Base-by-base conservation (phyloP, 805 yeast species). In the Saccharomycopsis schoenii region DNA sequence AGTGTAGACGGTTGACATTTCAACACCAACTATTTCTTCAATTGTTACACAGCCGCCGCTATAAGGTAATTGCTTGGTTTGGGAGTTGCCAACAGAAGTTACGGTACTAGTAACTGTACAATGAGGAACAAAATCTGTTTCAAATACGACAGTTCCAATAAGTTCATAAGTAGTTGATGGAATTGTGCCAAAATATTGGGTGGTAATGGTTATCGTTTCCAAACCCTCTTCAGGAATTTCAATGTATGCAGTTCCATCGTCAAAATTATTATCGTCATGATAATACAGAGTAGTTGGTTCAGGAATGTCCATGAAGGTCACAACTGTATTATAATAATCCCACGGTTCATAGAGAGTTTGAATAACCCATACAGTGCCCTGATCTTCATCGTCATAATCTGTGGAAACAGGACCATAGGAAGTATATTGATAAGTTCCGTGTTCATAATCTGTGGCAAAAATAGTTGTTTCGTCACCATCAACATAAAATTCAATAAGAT, bases 91-190 rank as follows among this genome's bases (percentile, higher is more conserved):
- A 41, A 41, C 36, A 19, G 57, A 34, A 34, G 62, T 60, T 2
- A 21, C 36, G 10, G 62, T 60, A 17, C 50, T 36, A 24, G 62
- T 57, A 36, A 47, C 24, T 50, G 17, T 10, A 42, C 50, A 17
- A 42, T n/a, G 17, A n/a, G 50, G 50, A 8, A 19, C 17, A 40
- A 12, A 40, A 40, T 40, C 43, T 14, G 43, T 40, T 40, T 40
- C 43, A 12, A 42, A 17, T 25, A 42, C 17, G 6, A 17, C 25
- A 6, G 14, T 42, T 17, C 50, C 50, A 17, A 42, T 11, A 6
- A 42, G 21, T 42, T 42, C 50, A 42, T 17, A 42, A 19, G 12
- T 4, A 17, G 25, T 42, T 17, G 24, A 17, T 1, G 50, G 25
- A 6, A 25, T 42, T 17, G 25, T 17, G 2, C 8, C 25, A 6